Percentiles rank a stretch among this genome's conserved stretches.
These are phyloP conservation scores for Pholiota adiposa DNA, from an alignment of 1,284 basidiomycete species.

Conservation along the genomic window DNA sequence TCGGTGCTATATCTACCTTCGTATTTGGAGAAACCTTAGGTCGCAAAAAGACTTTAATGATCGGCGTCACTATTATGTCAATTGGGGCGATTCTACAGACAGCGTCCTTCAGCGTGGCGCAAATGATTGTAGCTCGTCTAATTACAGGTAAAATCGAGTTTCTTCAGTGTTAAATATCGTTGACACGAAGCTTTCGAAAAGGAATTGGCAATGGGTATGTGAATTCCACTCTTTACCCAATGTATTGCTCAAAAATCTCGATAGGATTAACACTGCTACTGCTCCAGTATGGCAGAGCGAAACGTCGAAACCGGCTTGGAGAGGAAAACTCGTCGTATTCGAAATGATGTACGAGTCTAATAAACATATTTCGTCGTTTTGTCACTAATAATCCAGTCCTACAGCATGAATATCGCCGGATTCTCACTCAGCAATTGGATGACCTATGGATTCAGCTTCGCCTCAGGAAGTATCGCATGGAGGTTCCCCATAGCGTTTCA, in stretches of 20 bases:
- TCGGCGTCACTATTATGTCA: constrained; percentile 56
- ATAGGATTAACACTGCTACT: constrained; percentile 57
- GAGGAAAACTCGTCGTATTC: constrained; percentile 70
- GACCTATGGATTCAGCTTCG: constrained; percentile 52
- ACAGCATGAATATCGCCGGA: constrained; percentile 50
- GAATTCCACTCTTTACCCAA: constrained; percentile 33
- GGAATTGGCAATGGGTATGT: constrained; percentile 52
- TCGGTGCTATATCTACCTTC: constrained; percentile 53
- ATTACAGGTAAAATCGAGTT: constrained; percentile 42
- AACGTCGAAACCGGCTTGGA: constrained; percentile 62
- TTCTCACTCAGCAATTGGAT: constrained; percentile 52
- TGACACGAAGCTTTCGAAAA: constrained; percentile 16
- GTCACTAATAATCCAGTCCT: not conserved
- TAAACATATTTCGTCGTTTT: not conserved
- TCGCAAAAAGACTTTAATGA: constrained; percentile 51
- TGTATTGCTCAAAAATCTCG: not conserved
- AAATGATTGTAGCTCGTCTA: constrained; percentile 55
- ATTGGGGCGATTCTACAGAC: constrained; percentile 56
- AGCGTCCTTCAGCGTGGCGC: constrained; percentile 48
- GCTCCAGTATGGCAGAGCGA: constrained; percentile 72
- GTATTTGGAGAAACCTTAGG: constrained; percentile 51
- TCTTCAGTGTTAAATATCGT: not conserved
- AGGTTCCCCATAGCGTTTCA: constrained; percentile 74
- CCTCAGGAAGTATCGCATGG: constrained; percentile 57
- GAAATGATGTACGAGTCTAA: constrained; percentile 65